phyloP scores from a whole-genome alignment of 164 flowering plant genomes.

The Malania oleifera region DNA sequence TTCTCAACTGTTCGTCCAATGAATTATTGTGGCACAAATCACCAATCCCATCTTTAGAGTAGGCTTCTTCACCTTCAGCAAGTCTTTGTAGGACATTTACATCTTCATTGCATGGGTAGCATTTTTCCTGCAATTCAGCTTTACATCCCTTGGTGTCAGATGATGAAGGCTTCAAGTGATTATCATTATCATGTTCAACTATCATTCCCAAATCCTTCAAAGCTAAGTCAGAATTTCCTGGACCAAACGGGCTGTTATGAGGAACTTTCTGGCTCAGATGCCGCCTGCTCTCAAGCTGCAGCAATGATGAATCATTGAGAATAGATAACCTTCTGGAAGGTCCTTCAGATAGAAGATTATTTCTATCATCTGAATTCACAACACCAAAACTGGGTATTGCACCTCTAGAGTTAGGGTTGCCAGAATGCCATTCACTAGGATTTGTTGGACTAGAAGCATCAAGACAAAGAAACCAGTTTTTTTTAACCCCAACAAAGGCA shows the following conservation, averaged over 20 bases:
- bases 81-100: not conserved
- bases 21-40: not conserved
- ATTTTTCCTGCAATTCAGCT: not conserved
- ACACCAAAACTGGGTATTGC: constrained; percentile 1
- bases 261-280: constrained; percentile 4
- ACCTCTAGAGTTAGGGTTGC: constrained; percentile 15
- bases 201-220: constrained; percentile 2
- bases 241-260: constrained; percentile 1
- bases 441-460: constrained; percentile 31
- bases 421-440: not conserved
- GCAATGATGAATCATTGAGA: constrained; percentile 8
- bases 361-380: constrained; percentile 14
- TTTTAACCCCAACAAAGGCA: constrained; percentile 40
- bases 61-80: not conserved
- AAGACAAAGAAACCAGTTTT: constrained; percentile 45
- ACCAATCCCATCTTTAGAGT: not conserved
- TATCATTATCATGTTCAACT: constrained; percentile 3
- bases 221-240: not conserved
- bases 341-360: constrained; percentile 12
- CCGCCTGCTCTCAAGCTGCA: constrained; percentile 9
- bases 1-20: not conserved
- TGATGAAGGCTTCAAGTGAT: not conserved
- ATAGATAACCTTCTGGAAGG: constrained; percentile 12
- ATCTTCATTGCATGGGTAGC: not conserved
- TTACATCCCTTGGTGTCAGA: not conserved